Evolutionary conservation across 805 yeast species (phyloP).

Genomic region (Metschnikowia lunata): DNA sequence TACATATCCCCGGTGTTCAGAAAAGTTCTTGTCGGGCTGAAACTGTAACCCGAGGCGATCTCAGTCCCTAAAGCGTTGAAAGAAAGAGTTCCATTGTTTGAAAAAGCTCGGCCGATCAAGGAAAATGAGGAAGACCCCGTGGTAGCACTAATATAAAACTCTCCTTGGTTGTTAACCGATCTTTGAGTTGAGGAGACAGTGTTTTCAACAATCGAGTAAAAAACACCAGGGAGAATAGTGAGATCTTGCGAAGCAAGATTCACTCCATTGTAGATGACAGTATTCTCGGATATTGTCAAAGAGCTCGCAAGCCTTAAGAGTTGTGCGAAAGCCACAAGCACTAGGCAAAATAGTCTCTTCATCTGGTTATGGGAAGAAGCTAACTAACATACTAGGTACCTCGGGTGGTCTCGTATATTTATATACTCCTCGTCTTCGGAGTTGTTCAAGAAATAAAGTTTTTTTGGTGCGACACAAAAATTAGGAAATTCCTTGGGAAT

Average conservation of each 20-base stretch:
- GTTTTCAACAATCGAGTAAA: conserved; percentile 26
- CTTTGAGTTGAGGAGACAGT: conserved; percentile 22
- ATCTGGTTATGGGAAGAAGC: no score
- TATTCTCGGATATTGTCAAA: not conserved
- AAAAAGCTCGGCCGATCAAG: conserved; percentile 10
- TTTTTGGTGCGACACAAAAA: not conserved
- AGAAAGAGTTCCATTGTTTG: conserved; percentile 19
- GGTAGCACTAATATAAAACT: conserved; percentile 21
- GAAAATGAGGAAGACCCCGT: conserved; percentile 14
- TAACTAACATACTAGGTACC: no score
- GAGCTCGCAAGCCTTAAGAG: not conserved
- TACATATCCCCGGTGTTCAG: conserved; percentile 22
- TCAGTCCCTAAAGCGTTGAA: conserved; percentile 20
- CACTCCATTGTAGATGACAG: not conserved
- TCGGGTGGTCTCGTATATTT: not conserved
- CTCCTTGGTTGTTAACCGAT: conserved; percentile 19
- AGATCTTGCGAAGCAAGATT: not conserved
- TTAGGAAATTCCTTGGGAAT: no score
- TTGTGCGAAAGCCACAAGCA: not conserved
- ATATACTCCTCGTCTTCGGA: no score
- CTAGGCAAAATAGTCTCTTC: no score
- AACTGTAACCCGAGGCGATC: conserved; percentile 16
- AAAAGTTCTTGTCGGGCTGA: conserved; percentile 16
- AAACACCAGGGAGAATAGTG: conserved; percentile 19
- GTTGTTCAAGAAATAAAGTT: not conserved